phyloP scores from a whole-genome alignment of 441 rosid genomes.

The Daphne laureola region DNA sequence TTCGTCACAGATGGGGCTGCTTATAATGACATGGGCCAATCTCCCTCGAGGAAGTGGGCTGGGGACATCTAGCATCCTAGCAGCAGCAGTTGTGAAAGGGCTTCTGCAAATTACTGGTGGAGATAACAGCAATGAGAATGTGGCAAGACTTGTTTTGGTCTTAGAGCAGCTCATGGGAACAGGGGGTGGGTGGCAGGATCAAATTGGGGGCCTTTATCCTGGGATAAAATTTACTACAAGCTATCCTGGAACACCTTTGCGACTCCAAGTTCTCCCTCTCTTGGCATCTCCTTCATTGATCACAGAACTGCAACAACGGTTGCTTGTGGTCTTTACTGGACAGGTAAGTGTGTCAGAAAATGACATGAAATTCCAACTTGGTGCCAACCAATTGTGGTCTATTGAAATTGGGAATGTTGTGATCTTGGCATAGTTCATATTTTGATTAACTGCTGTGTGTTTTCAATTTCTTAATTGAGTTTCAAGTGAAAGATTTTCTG shows the following conservation, averaged over 20 bases:
- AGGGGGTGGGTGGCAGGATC: slow-evolving; percentile 99
- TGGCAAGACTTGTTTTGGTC: slow-evolving; percentile 81
- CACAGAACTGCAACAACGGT: slow-evolving; percentile 64
- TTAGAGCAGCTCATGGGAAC: slow-evolving; percentile 96
- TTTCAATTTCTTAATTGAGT: not conserved
- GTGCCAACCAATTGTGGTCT: not conserved
- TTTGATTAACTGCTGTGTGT: not conserved
- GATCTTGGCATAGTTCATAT: not conserved
- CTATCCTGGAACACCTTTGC: slow-evolving; percentile 79
- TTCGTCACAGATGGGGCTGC: slow-evolving; percentile 40
- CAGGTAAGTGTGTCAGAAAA: slow-evolving; percentile 45
- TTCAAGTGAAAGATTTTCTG: not conserved
- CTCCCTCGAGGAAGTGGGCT: slow-evolving; percentile 91
- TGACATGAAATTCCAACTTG: not conserved
- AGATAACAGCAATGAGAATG: slow-evolving; percentile 74
- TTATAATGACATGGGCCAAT: slow-evolving; percentile 79
- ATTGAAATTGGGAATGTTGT: no score
- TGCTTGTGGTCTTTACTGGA: slow-evolving; percentile 90
- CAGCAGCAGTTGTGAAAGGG: slow-evolving; percentile 89
- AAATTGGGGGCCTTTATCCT: slow-evolving; percentile 83
- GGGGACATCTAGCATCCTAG: slow-evolving; percentile 95
- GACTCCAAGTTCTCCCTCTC: slow-evolving; percentile 81
- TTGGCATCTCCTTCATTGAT: slow-evolving; percentile 54
- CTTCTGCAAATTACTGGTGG: slow-evolving; percentile 67
- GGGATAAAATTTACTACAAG: slow-evolving; percentile 81